Evolutionary conservation across 2,329 filamentous ascomycete species (phyloP).

Genomic region (Phoma sp.): DNA sequence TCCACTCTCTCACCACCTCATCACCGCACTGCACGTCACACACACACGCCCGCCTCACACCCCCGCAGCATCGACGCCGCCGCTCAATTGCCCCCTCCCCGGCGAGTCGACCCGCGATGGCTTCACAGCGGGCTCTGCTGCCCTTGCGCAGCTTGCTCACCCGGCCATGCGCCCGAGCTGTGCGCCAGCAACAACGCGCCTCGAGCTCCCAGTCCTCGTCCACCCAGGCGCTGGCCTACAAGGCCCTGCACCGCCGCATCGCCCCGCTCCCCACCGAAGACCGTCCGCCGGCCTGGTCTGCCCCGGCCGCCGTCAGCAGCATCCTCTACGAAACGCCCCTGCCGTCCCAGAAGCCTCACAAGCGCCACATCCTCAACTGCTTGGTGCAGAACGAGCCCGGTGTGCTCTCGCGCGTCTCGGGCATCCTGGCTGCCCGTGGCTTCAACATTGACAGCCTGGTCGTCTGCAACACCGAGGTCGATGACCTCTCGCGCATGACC

Average conservation of each 20-base stretch:
- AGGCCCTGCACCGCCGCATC: slow-evolving; percentile 90
- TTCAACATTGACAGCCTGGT: slow-evolving; percentile 99
- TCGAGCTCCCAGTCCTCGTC: slow-evolving; percentile 63
- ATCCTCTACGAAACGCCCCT: slow-evolving; percentile 98
- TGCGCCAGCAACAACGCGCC: slow-evolving; percentile 42
- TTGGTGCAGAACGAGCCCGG: slow-evolving; percentile 98
- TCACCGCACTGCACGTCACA: neutral
- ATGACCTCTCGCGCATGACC: slow-evolving; percentile 97
- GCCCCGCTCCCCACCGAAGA: slow-evolving; percentile 81
- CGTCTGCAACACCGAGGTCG: slow-evolving; percentile 96
- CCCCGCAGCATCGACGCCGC: neutral
- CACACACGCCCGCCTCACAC: neutral
- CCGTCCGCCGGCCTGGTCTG: slow-evolving; percentile 79
- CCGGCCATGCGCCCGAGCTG: slow-evolving; percentile 34
- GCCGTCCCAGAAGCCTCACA: slow-evolving; percentile 81
- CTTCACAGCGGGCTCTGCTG: slow-evolving; percentile 51
- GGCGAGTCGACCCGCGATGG: slow-evolving; percentile 44
- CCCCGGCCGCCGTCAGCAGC: slow-evolving; percentile 92
- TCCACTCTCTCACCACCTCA: neutral
- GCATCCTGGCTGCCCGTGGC: slow-evolving; percentile 91
- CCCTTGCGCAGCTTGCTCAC: slow-evolving; percentile 44
- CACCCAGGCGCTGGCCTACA: slow-evolving; percentile 95
- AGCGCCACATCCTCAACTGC: slow-evolving; percentile 96
- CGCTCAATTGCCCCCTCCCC: slow-evolving; percentile 29
- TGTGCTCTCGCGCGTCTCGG: slow-evolving; percentile 93